Conservation (phyloP, 2,329 filamentous ascomycete genomes). For the Pestalotiopsis sp. region DNA sequence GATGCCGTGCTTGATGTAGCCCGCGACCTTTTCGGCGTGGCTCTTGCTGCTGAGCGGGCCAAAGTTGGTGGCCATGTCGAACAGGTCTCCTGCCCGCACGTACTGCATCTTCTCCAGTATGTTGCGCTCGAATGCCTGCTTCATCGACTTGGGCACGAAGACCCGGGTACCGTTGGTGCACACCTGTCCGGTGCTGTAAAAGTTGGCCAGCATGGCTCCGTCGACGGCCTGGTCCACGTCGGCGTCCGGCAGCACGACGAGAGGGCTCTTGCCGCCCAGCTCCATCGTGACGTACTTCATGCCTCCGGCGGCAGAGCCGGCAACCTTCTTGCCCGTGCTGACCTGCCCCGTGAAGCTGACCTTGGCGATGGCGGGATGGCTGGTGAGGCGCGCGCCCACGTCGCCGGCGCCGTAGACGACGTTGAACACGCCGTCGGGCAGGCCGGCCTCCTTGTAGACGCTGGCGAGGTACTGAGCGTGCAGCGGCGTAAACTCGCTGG, state of each 20-base stretch:
- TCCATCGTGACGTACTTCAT: constrained; percentile 96
- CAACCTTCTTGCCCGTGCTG: constrained; percentile 80
- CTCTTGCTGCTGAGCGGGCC: constrained; percentile 77
- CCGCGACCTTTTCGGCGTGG: constrained; percentile 78
- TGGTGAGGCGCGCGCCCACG: constrained; percentile 74
- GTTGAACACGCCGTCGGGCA: constrained; percentile 85
- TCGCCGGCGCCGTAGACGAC: constrained; percentile 81
- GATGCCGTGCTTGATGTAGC: constrained; percentile 76
- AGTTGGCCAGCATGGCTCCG: constrained; percentile 91
- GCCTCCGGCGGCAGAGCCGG: constrained; percentile 70
- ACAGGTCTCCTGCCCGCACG: constrained; percentile 73
- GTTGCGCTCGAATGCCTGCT: constrained; percentile 67
- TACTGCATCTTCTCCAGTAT: constrained; percentile 71
- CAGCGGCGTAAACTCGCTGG: constrained; percentile 84
- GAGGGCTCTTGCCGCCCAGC: constrained; percentile 82
- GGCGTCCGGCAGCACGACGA: constrained; percentile 79
- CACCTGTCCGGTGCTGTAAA: constrained; percentile 88
- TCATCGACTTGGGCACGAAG: constrained; percentile 71
- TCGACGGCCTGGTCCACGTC: constrained; percentile 81
- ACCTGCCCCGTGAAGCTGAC: constrained; percentile 91
- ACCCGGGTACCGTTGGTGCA: constrained; percentile 92
- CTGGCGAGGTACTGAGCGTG: constrained; percentile 76
- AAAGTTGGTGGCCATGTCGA: constrained; percentile 76
- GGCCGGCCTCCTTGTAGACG: constrained; percentile 76
- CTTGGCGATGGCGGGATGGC: constrained; percentile 75